Base-by-base conservation (phyloP, 306 rosid genomes). In the Vigna reflexopilosa region DNA sequence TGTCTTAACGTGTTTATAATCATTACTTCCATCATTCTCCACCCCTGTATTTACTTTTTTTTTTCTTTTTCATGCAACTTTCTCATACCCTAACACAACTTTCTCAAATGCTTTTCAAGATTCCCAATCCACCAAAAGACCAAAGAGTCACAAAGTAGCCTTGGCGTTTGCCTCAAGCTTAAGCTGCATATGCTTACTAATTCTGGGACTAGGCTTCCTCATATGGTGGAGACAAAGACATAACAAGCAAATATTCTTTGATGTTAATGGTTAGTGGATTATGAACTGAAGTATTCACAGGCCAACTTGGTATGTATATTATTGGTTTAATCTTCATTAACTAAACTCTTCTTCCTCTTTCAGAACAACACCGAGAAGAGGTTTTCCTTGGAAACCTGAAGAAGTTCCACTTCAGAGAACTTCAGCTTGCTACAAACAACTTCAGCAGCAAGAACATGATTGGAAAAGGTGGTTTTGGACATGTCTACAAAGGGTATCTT, bases 401-500 rank as follows among this genome's bases (percentile, higher is more conserved):
- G 84, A 87, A 87, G 77, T 93, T 93, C 72, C 94, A 86, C 73
- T 93, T 93, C 84, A 85, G 94, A 89, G 99, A 96, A 65, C 97
- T 96, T 82, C 99, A 96, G 64, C 59, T 85, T 57, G 98, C 98
- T 19, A 95, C 99, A 59, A 86, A 89, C 81, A 89, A 89, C 78
- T 95, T 95, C 91, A 89, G 98, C 91, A 84, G 89, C 86, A 92
- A 91, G 72, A 91, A 92, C 84, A 78, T 95, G 87, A 52, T 93
- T 26, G 99, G 98, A 0, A 92, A 89, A 81, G 99, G 99, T 13
- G 99, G 99, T 13, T 95, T 89, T 24, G 99, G 98, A 52, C 83
- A 95, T 85, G 99, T 95, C n/a, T 95, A 91, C 86, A 95, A 91
- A 91, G 99, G 98, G 36, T 82, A 72, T 81, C 97, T 95, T 28